Evolutionary conservation across 257 asterid genomes (phyloP).

Genomic region (Knoxia roxburghii): DNA sequence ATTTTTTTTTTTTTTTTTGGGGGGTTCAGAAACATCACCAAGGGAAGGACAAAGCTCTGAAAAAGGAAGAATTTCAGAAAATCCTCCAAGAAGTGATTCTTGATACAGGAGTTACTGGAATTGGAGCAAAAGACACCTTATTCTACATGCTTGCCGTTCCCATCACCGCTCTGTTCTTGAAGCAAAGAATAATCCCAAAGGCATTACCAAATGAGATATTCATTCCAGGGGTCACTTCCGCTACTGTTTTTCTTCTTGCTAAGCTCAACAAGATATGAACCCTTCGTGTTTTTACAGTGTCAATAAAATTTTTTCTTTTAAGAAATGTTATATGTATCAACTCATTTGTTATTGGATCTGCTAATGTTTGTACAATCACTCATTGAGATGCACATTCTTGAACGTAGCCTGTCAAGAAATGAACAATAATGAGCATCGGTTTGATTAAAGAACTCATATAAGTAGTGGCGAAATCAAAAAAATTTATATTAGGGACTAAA

Average conservation of each 20-base stretch:
- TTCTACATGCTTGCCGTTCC: slow-evolving; percentile 68
- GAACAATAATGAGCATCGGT: no score
- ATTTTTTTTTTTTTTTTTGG: no score
- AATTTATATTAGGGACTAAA: no score
- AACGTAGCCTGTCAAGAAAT: no score
- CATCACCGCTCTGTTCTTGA: slow-evolving; percentile 38
- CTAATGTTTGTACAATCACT: no score
- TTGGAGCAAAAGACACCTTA: slow-evolving; percentile 61
- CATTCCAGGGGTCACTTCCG: slow-evolving; percentile 60
- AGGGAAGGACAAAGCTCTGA: slow-evolving; percentile 36
- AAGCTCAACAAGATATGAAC: slow-evolving; percentile 45
- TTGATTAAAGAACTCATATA: no score
- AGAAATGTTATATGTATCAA: no score
- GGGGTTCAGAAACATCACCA: slow-evolving; percentile 59
- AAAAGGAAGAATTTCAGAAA: slow-evolving; percentile 52
- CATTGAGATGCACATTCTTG: no score
- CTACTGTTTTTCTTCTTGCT: slow-evolving; percentile 53
- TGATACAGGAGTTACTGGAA: slow-evolving; percentile 55
- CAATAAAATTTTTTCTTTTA: no score
- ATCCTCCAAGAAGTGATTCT: slow-evolving; percentile 43
- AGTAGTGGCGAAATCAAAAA: no score
- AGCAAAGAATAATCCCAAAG: slow-evolving; percentile 37
- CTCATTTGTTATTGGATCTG: no score
- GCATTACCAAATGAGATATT: slow-evolving; percentile 45
- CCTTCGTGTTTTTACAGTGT: no score